Percentiles rank a stretch among this genome's conserved stretches.
Conservation (phyloP, 2,329 filamentous ascomycete species). For the Delphinella strobiligena region DNA sequence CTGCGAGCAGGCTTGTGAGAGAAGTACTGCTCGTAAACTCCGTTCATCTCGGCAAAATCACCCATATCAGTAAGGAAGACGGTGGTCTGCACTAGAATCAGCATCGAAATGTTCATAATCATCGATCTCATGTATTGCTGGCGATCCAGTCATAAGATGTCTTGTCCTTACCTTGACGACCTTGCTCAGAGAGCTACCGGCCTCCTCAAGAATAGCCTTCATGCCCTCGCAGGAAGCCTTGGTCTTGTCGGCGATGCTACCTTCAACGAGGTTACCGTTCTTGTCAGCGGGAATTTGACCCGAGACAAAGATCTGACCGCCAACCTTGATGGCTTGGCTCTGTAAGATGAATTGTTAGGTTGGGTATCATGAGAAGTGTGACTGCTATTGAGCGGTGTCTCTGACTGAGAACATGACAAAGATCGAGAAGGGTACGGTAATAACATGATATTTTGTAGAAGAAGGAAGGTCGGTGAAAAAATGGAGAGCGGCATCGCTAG, state of each 20-base stretch:
- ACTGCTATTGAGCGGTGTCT: background rate
- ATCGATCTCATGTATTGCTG: too few relatives aligned
- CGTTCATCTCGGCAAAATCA: conserved; percentile 79
- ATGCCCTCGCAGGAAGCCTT: conserved; percentile 67
- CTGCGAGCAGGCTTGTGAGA: conserved; percentile 73
- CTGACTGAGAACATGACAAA: too few relatives aligned
- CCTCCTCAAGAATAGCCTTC: conserved; percentile 68
- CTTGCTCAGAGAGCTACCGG: conserved; percentile 63
- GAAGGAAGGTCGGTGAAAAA: background rate
- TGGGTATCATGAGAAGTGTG: too few relatives aligned
- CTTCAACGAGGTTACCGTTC: conserved; percentile 47
- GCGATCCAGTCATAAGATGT: background rate
- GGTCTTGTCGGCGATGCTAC: conserved; percentile 57
- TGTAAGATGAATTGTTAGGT: conserved; percentile 12
- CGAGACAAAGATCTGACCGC: conserved; percentile 57
- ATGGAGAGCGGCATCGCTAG: background rate
- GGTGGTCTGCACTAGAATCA: conserved; percentile 23
- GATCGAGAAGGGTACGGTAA: too few relatives aligned
- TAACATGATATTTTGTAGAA: too few relatives aligned
- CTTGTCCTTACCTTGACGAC: conserved; percentile 79
- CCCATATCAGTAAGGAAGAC: conserved; percentile 89
- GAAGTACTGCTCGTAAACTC: conserved; percentile 65
- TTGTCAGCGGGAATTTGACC: conserved; percentile 66
- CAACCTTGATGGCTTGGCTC: conserved; percentile 53
- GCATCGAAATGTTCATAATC: background rate